Percentiles rank a stretch among this genome's conserved stretches.
Conservation (phyloP, 768 basidiomycete genomes). For the Pleurotus platypus region DNA sequence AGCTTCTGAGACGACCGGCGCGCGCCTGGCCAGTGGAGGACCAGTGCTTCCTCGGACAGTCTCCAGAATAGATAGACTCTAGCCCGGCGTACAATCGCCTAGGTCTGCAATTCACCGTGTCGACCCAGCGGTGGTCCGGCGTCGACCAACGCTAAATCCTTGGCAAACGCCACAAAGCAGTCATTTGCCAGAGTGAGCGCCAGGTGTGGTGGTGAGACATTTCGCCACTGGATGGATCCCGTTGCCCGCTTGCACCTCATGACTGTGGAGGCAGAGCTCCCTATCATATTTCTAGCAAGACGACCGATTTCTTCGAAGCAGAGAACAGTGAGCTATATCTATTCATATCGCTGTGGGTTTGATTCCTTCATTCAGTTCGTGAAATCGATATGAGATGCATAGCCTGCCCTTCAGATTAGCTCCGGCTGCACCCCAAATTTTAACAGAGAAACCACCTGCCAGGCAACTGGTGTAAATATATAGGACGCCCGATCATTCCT, state of each 20-base stretch:
- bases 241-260: not conserved
- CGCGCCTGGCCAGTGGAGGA: not conserved
- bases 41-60: not conserved
- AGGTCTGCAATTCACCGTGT: too few species aligned
- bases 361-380: not conserved
- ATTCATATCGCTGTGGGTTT: not conserved
- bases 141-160: not conserved
- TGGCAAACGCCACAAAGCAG: not conserved
- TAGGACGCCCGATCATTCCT: slow-evolving; percentile 7
- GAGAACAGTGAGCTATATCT: not conserved
- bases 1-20: not conserved
- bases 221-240: too few species aligned
- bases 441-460: slow-evolving; percentile 6
- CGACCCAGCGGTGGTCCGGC: not conserved
- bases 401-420: slow-evolving; percentile 6
- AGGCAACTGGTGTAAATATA: slow-evolving; percentile 5
- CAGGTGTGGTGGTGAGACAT: too few species aligned
- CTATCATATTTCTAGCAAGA: not conserved
- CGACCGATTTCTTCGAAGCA: not conserved
- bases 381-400: slow-evolving; percentile 2
- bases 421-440: slow-evolving; percentile 5
- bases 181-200: too few species aligned
- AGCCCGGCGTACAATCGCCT: not conserved
- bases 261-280: not conserved
- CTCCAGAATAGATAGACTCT: not conserved